Conservation (phyloP, 805 yeast genomes). For the Yamadazyma takamatsuzukensis region DNA sequence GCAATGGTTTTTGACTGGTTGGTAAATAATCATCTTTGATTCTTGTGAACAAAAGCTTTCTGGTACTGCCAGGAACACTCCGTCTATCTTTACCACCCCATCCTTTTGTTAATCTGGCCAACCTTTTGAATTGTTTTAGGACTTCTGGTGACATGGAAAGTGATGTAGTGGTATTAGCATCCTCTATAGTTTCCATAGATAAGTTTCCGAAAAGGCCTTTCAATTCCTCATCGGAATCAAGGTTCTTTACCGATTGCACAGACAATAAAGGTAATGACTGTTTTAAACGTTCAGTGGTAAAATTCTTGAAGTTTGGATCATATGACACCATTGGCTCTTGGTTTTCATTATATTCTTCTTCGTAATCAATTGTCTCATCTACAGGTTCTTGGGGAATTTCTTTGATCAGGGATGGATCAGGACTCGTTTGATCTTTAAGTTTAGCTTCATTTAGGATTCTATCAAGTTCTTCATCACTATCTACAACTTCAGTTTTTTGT, state of each 20-base stretch:
- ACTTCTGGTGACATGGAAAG: slow-evolving; percentile 67
- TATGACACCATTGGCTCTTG: slow-evolving; percentile 29
- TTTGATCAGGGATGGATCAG: neutral
- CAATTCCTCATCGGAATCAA: slow-evolving; percentile 78
- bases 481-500: slow-evolving; percentile 13
- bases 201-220: slow-evolving; percentile 67
- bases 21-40: slow-evolving; percentile 83
- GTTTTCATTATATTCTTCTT: slow-evolving; percentile 20
- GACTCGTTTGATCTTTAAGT: slow-evolving; percentile 16
- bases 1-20: slow-evolving; percentile 54
- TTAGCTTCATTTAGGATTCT: slow-evolving; percentile 44
- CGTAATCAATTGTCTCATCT: slow-evolving; percentile 23
- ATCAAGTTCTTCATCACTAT: slow-evolving; percentile 61
- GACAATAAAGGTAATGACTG: slow-evolving; percentile 39
- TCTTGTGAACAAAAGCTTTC: slow-evolving; percentile 65
- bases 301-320: slow-evolving; percentile 42
- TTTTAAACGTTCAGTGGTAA: slow-evolving; percentile 45
- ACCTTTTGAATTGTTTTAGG: slow-evolving; percentile 56
- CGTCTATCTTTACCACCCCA: slow-evolving; percentile 83
- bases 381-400: slow-evolving; percentile 16
- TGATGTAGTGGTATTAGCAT: slow-evolving; percentile 73
- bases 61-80: slow-evolving; percentile 67
- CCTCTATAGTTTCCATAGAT: slow-evolving; percentile 63
- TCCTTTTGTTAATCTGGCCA: slow-evolving; percentile 60
- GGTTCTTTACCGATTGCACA: slow-evolving; percentile 43